Conservation (phyloP, 306 rosid species). For the Quercus aquifolioides region DNA sequence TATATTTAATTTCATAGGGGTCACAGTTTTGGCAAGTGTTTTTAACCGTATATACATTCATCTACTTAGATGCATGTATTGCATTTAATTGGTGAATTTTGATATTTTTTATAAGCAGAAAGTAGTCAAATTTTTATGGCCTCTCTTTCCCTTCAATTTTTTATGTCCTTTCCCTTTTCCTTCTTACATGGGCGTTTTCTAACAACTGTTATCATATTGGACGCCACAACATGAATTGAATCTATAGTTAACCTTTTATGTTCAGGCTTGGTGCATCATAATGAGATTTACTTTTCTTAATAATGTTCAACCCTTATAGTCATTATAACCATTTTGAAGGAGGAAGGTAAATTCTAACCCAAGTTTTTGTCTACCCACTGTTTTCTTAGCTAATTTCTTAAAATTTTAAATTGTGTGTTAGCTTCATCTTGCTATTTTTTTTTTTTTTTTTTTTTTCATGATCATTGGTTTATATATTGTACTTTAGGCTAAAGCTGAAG, state of each 20-base stretch:
- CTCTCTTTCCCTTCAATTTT: no score
- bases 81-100: no score
- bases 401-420: neutral
- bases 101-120: no score
- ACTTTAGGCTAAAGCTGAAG: slow-evolving; percentile 67
- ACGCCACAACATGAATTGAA: slow-evolving; percentile 22
- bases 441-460: slow-evolving; percentile 1
- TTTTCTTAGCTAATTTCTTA: neutral
- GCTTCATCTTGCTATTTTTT: slow-evolving; percentile 63
- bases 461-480: slow-evolving; percentile 55
- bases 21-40: no score
- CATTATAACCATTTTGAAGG: slow-evolving; percentile 32
- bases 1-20: no score
- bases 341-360: no score
- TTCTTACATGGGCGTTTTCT: neutral
- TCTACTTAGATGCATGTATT: no score
- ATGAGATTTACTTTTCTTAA: slow-evolving; percentile 60
- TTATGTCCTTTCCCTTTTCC: neutral
- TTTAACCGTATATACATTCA: no score
- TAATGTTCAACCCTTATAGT: slow-evolving; percentile 74
- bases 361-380: neutral
- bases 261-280: slow-evolving; percentile 62
- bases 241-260: slow-evolving; percentile 42
- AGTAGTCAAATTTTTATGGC: no score
- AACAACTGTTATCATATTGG: neutral